Evolutionary conservation across 2,329 filamentous ascomycete species (phyloP), one percentile per base, ranked within the genome.

Genomic region (Cordyceps pruinosa): DNA sequence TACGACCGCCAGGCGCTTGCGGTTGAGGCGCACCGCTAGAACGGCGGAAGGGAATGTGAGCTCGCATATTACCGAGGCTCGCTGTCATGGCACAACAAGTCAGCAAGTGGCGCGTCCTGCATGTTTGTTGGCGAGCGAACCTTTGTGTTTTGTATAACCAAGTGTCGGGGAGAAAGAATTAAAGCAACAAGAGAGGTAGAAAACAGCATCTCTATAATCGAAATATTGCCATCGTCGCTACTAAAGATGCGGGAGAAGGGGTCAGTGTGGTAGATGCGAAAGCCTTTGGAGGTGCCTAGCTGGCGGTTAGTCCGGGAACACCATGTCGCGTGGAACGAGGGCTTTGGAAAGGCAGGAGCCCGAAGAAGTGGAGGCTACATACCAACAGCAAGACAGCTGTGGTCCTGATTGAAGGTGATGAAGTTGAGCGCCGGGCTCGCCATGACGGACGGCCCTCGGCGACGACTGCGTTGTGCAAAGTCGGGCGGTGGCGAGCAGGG

Each of bases 341-440:
- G 37, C 28, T 6, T 32, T 32, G 28, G 28, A n/a, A 19, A n/a
- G 4, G 17, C 15, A 13, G 28, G n/a, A 3, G 2, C 21, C 17
- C 17, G 15, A n/a, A 25, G 17, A 30, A 12, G 13, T 12, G 17
- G 35, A 25, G 25, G 17, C 3, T 2, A 2, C 4, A 54, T 78
- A 91, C 90, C 93, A 65, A 99, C 92, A 76, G 93, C 93, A 63
- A 99, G 81, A 73, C 93, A 93, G 81, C 89, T 96, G 77, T 96
- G 91, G 78, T 99, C 94, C 79, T 99, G 94, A 75, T 99, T 99
- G 75, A 97, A 99, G 42, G 93, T 97, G 67, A 99, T 90, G 75
- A 96, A 99, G 75, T 99, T 99, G 78, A 97, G 90, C 49, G 85
- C 77, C 71, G 87, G 86, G 62, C 69, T 80, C 62, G 85, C 75